phyloP scores from a whole-genome alignment of 495 filamentous ascomycete genomes.

The Aspergillus funiculosus region DNA sequence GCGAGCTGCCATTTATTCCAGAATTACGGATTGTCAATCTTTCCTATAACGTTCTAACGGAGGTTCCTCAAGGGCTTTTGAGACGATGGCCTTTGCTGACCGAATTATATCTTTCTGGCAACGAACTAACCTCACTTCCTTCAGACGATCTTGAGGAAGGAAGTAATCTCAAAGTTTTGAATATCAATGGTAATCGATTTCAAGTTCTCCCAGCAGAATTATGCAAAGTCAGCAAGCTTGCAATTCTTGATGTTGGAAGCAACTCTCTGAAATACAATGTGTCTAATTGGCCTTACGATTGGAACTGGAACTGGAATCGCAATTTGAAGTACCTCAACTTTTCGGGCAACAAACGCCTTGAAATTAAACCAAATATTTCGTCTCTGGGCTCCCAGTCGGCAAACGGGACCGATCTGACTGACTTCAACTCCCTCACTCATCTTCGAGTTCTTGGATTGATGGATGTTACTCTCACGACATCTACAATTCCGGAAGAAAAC shows the following conservation, averaged over 20 bases:
- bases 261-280: constrained; percentile 99
- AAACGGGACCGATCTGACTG: constrained; percentile 72
- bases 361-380: constrained; percentile 81
- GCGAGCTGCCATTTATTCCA: constrained; percentile 73
- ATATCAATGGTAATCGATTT: constrained; percentile 97
- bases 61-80: constrained; percentile 83
- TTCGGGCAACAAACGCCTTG: constrained; percentile 92
- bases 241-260: constrained; percentile 89
- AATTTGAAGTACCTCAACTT: constrained; percentile 93
- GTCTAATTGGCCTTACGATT: constrained; percentile 98
- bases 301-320: constrained; percentile 99
- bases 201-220: constrained; percentile 94
- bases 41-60: constrained; percentile 89
- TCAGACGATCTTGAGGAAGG: constrained; percentile 92
- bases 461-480: constrained; percentile 93
- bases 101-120: constrained; percentile 93
- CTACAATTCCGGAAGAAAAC: constrained; percentile 86
- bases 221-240: constrained; percentile 83
- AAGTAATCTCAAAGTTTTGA: constrained; percentile 76
- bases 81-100: constrained; percentile 80
- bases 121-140: constrained; percentile 83
- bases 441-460: constrained; percentile 89
- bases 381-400: constrained; percentile 40
- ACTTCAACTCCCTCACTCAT: constrained; percentile 82
- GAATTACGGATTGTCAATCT: constrained; percentile 88